Conservation (phyloP, 148 eudicot species). For the Heliamphora exappendiculata region DNA sequence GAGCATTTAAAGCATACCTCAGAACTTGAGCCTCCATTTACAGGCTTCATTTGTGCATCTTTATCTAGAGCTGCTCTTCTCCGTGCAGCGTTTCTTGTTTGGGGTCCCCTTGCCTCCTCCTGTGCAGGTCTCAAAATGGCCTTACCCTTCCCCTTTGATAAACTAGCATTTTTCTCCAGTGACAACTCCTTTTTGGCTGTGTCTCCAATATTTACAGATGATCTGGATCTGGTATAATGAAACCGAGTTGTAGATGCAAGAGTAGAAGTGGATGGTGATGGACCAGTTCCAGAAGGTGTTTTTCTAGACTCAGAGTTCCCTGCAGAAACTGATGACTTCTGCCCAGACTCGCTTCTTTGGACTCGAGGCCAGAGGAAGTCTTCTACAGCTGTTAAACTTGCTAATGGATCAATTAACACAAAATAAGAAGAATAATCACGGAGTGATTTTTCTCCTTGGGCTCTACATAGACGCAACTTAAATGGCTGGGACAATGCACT, state of each 20-base stretch:
- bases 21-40: conserved; percentile 63
- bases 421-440: conserved; percentile 95
- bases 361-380: conserved; percentile 96
- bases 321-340: conserved; percentile 53
- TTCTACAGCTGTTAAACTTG: conserved; percentile 92
- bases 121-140: conserved; percentile 64
- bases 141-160: conserved; percentile 88
- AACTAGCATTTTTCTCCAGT: conserved; percentile 54
- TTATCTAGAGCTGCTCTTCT: conserved; percentile 68
- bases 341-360: conserved; percentile 78
- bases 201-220: conserved; percentile 64
- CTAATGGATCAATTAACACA: conserved; percentile 93
- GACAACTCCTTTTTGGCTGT: conserved; percentile 41
- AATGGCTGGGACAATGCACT: conserved; percentile 86
- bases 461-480: conserved; percentile 91
- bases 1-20: conserved; percentile 47
- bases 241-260: conserved; percentile 57
- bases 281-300: conserved; percentile 50
- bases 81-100: conserved; percentile 86
- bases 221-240: conserved; percentile 70
- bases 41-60: conserved; percentile 67
- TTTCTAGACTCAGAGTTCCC: conserved; percentile 65
- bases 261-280: conserved; percentile 59
- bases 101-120: conserved; percentile 73
- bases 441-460: conserved; percentile 83